phyloP scores from a whole-genome alignment of 2,329 filamentous ascomycete species.

The Magnaporthales sp. region DNA sequence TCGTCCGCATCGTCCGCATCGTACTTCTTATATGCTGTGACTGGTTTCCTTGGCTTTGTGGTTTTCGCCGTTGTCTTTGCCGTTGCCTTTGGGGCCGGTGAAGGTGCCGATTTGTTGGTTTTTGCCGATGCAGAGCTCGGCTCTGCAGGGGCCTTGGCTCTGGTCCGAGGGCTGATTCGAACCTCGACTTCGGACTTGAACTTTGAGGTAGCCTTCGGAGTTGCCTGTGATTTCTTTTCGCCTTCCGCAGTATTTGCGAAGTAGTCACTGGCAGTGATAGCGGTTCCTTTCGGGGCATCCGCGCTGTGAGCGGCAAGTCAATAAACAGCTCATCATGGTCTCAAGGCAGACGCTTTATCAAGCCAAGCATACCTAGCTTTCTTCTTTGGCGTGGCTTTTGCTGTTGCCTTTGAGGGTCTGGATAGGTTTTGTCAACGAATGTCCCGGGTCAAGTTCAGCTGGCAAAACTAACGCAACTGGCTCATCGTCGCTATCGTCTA shows the following conservation, averaged over 20 bases:
- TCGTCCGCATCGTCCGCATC: slow-evolving; percentile 38
- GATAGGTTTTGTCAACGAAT: background rate
- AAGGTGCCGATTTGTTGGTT: background rate
- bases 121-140: slow-evolving; percentile 9
- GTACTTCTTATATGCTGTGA: slow-evolving; percentile 31
- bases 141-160: slow-evolving; percentile 20
- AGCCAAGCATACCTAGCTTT: slow-evolving; percentile 39
- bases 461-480: slow-evolving; percentile 26
- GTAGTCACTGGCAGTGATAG: slow-evolving; percentile 48
- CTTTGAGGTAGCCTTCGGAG: slow-evolving; percentile 32
- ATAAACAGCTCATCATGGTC: slow-evolving; percentile 2
- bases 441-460: background rate
- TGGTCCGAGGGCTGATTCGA: slow-evolving; percentile 44
- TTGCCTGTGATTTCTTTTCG: slow-evolving; percentile 28
- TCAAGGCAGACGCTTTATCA: slow-evolving; percentile 3
- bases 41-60: slow-evolving; percentile 30
- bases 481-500: slow-evolving; percentile 75
- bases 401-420: slow-evolving; percentile 46
- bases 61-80: slow-evolving; percentile 20
- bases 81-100: slow-evolving; percentile 16
- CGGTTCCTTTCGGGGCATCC: slow-evolving; percentile 36
- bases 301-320: slow-evolving; percentile 16
- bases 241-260: slow-evolving; percentile 40
- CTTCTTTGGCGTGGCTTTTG: slow-evolving; percentile 41
- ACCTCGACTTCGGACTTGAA: slow-evolving; percentile 33